phyloP scores from a whole-genome alignment of 2,329 filamentous ascomycete genomes.

The Ophiognomonia clavigignenti-juglandacearum region DNA sequence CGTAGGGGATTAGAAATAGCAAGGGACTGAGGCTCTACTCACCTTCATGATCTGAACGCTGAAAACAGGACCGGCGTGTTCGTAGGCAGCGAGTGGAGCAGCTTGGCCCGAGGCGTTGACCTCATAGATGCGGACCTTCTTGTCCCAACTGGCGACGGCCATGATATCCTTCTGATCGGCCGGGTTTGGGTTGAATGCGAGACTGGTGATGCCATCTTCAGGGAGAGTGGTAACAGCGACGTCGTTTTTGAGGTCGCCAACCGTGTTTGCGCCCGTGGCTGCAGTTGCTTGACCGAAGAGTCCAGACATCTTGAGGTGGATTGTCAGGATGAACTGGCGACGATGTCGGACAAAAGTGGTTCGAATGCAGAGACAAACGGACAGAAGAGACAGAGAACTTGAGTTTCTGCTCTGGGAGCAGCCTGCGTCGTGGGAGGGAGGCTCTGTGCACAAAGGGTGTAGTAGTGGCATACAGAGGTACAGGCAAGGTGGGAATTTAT shows the following conservation, averaged over 20 bases:
- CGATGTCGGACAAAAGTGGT: no score
- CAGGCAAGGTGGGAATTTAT: no score
- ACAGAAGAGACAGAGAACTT: no score
- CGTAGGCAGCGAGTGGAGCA: slow-evolving; percentile 79
- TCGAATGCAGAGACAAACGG: not conserved
- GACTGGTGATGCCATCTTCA: slow-evolving; percentile 82
- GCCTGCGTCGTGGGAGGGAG: not conserved
- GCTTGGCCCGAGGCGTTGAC: slow-evolving; percentile 71
- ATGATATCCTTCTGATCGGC: slow-evolving; percentile 65
- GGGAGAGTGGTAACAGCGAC: slow-evolving; percentile 74
- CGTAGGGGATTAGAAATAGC: no score
- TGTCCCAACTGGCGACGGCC: slow-evolving; percentile 93
- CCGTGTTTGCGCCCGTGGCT: slow-evolving; percentile 57
- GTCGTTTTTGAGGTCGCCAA: slow-evolving; percentile 88
- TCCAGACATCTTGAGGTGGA: slow-evolving; percentile 50
- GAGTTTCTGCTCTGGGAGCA: no score
- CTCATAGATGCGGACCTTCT: slow-evolving; percentile 96
- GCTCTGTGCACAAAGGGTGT: not conserved
- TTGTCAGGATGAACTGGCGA: not conserved
- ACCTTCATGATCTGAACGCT: slow-evolving; percentile 86
- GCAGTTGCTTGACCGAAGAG: slow-evolving; percentile 53
- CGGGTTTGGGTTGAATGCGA: slow-evolving; percentile 60
- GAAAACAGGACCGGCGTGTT: slow-evolving; percentile 81
- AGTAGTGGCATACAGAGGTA: no score
- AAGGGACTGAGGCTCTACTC: no score